These are phyloP conservation scores for Psilocybe azurescens DNA, from an alignment of 768 basidiomycete genomes.

Conservation along the genomic window DNA sequence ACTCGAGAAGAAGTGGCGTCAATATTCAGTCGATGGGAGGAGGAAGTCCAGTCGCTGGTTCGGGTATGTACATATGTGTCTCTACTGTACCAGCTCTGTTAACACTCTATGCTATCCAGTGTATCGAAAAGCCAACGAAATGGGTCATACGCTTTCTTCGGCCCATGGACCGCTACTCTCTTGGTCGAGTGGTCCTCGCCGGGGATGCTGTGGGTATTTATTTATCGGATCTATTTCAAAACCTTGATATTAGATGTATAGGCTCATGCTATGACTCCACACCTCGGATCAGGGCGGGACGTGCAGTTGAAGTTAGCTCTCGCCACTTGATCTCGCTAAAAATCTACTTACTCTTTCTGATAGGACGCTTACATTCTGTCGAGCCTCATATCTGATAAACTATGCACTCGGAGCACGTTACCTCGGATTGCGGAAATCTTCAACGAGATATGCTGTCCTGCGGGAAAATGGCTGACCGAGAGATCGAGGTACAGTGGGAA, in stretches of 20 bases:
- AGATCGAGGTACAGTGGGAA: conserved; percentile 27
- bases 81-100: background rate
- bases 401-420: conserved; percentile 19
- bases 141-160: conserved; percentile 50
- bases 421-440: conserved; percentile 33
- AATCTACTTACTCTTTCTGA: background rate
- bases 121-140: conserved; percentile 42
- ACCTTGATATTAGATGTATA: conserved; percentile 2
- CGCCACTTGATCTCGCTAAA: background rate
- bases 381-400: conserved; percentile 24
- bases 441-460: conserved; percentile 30
- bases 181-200: conserved; percentile 45
- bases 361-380: conserved; percentile 46
- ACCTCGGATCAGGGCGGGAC: conserved; percentile 37
- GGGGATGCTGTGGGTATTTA: conserved; percentile 50
- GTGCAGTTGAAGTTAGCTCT: conserved; percentile 32
- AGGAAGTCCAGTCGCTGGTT: conserved; percentile 49
- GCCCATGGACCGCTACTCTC: conserved; percentile 43
- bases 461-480: conserved; percentile 28
- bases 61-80: conserved; percentile 36
- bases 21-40: conserved; percentile 48
- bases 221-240: background rate
- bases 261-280: conserved; percentile 42
- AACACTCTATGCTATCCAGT: conserved; percentile 26
- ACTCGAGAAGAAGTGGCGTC: conserved; percentile 43